Percentiles rank a stretch among this genome's conserved stretches.
These are phyloP conservation scores for Zoysia japonica DNA, from an alignment of 176 grass and related monocot genomes.

Conservation along the genomic window DNA sequence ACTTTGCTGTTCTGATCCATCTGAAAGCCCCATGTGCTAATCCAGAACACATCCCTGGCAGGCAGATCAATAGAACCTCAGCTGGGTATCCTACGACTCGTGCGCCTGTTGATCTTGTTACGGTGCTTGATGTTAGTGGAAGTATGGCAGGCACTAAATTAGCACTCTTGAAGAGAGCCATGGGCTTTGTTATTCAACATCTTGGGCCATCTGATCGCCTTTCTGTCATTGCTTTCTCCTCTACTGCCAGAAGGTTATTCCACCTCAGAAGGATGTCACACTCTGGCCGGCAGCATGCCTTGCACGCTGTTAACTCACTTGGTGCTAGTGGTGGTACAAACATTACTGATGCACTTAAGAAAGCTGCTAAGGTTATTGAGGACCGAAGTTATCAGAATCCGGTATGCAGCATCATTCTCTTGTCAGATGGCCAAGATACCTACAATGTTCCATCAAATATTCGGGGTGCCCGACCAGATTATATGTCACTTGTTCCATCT, in stretches of 20 bases:
- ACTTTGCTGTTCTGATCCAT: conserved; percentile 80
- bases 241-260: conserved; percentile 74
- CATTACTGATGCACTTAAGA: conserved; percentile 82
- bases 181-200: conserved; percentile 96
- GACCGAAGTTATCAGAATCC: conserved; percentile 79
- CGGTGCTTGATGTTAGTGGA: conserved; percentile 92
- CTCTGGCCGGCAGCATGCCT: conserved; percentile 70
- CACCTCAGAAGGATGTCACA: conserved; percentile 80
- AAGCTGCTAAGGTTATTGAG: conserved; percentile 81
- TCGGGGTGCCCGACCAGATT: conserved; percentile 54
- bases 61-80: conserved; percentile 39
- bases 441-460: conserved; percentile 79
- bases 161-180: conserved; percentile 88
- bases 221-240: conserved; percentile 91
- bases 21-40: conserved; percentile 71
- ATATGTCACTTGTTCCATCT: conserved; percentile 71
- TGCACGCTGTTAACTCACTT: conserved; percentile 88
- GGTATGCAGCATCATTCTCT: conserved; percentile 89
- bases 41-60: conserved; percentile 46
- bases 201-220: conserved; percentile 89
- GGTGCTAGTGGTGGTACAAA: conserved; percentile 86
- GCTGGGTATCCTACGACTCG: conserved; percentile 45
- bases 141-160: conserved; percentile 98
- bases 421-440: conserved; percentile 95
- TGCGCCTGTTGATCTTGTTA: conserved; percentile 89